Evolutionary conservation across 768 basidiomycete species (phyloP), one percentile per base, ranked within the genome.

Genomic region (Tubosaeta brunneosetosa): DNA sequence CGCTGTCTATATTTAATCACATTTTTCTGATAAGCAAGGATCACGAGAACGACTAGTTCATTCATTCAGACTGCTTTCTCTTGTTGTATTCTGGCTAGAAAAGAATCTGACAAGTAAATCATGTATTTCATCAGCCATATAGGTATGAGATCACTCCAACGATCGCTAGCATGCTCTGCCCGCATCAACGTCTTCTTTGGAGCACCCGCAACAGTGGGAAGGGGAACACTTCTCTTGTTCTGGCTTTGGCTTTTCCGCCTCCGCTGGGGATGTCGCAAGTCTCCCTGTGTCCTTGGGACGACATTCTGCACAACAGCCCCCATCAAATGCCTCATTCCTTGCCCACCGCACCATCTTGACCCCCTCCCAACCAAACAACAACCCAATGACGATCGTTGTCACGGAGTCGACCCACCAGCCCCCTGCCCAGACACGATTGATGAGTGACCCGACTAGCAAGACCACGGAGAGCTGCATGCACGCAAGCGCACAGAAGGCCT

Each of bases 341-440:
- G 66, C 74, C 75, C 74, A 75, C 41, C 64, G 57, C 5, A 73
- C 48, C 74, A 76, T 76, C 56, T 76, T 76, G 27, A 61, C 16
- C 1, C 75, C 77, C 47, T 78, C 77, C 72, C 74, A 50, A 9
- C 69, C 73, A 49, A 78, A 78, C 44, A 77, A 57, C 11, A 74
- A 3, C 3, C 68, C 71, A 36, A 78, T 65, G 5, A 72, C 49
- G 25, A 78, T 65, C 2, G 75, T 65, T 8, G 77, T 77, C n/a
- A 69, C 70, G 9, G 70, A 58, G 51, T 78, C 77, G 12, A 76
- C 65, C 77, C 77, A 78, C 77, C 77, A 78, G 0, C 76, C 77
- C 13, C 73, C 70, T 8, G 57, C 48, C 77, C 77, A 75, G 3
- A 72, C 56, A 6, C 68, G 62, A 40, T 63, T 74, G 25, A 77